phyloP scores from a whole-genome alignment of 352 stramenopile genomes.

The Globisporangium splendens region DNA sequence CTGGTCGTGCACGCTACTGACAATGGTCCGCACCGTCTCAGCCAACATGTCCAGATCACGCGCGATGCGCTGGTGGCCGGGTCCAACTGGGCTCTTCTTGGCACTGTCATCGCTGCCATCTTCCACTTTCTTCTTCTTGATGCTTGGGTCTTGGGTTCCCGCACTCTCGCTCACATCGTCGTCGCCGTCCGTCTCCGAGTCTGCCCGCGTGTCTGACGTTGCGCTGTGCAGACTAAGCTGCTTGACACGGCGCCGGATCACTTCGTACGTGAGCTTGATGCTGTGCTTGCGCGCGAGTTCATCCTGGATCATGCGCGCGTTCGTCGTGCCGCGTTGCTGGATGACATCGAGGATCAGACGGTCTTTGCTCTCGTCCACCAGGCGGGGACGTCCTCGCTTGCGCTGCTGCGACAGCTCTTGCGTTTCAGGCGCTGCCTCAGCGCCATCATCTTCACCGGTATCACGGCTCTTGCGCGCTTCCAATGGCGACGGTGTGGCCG shows the following conservation, averaged over 20 bases:
- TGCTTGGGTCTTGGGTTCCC: not conserved
- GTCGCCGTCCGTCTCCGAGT: not conserved
- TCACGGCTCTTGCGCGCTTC: too few species aligned
- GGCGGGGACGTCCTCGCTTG: slow-evolving; percentile 9
- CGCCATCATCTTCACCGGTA: not conserved
- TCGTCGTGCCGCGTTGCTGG: slow-evolving; percentile 14
- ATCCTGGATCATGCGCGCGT: slow-evolving; percentile 23
- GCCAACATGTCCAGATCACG: slow-evolving; percentile 56
- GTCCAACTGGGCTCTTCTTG: not conserved
- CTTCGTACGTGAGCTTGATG: slow-evolving; percentile 24
- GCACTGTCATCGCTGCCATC: too few species aligned
- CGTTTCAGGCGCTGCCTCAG: not conserved
- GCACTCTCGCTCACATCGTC: not conserved
- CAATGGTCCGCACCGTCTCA: slow-evolving; percentile 55
- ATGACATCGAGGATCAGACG: slow-evolving; percentile 17
- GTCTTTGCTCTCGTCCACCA: slow-evolving; percentile 12
- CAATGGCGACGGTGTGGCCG: too few species aligned
- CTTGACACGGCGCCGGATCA: slow-evolving; percentile 20
- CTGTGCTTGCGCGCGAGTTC: slow-evolving; percentile 18
- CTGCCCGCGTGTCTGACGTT: not conserved
- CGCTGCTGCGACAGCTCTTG: not conserved
- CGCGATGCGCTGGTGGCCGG: slow-evolving; percentile 14
- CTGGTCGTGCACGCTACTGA: slow-evolving; percentile 19
- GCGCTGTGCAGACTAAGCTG: slow-evolving; percentile 9
- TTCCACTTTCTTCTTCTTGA: too few species aligned